These are phyloP conservation scores for Dactylonectria estremocensis DNA, from an alignment of 2,329 filamentous ascomycete species.

Conservation along the genomic window DNA sequence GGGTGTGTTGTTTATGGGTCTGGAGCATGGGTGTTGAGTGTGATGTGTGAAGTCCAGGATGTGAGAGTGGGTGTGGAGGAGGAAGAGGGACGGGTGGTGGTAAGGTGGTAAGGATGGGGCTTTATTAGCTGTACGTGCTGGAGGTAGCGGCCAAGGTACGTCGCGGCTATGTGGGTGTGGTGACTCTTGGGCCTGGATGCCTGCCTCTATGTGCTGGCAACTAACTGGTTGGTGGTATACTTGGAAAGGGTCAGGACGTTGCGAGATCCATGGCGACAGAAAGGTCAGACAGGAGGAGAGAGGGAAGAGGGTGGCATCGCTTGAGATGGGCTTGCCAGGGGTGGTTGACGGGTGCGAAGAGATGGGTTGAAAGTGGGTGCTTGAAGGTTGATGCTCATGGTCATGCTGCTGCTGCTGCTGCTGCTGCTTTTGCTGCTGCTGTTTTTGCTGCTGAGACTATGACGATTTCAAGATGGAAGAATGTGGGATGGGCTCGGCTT, in stretches of 20 bases:
- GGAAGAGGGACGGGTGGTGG: neutral
- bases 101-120: neutral
- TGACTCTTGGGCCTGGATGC: slow-evolving; percentile 15
- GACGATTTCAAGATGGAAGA: slow-evolving; percentile 3
- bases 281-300: neutral
- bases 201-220: slow-evolving; percentile 3
- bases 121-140: neutral
- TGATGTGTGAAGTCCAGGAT: slow-evolving; percentile 20
- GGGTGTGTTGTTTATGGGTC: slow-evolving; percentile 35
- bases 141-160: neutral
- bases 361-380: slow-evolving; percentile 12
- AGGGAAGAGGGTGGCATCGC: neutral
- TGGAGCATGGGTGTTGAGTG: slow-evolving; percentile 35
- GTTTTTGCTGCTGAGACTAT: neutral
- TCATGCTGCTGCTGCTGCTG: neutral
- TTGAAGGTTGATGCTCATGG: slow-evolving; percentile 10
- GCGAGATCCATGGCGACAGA: slow-evolving; percentile 13
- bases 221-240: neutral
- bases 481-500: neutral
- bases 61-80: slow-evolving; percentile 15
- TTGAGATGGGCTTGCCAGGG: neutral
- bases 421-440: slow-evolving; percentile 8
- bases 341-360: neutral
- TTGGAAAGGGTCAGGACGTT: slow-evolving; percentile 1
- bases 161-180: slow-evolving; percentile 7